A percentile compares a stretch with the other conserved stretches of the same genome.
Conservation (phyloP, 2,329 filamentous ascomycete species). For the Setomelanomma holmii region DNA sequence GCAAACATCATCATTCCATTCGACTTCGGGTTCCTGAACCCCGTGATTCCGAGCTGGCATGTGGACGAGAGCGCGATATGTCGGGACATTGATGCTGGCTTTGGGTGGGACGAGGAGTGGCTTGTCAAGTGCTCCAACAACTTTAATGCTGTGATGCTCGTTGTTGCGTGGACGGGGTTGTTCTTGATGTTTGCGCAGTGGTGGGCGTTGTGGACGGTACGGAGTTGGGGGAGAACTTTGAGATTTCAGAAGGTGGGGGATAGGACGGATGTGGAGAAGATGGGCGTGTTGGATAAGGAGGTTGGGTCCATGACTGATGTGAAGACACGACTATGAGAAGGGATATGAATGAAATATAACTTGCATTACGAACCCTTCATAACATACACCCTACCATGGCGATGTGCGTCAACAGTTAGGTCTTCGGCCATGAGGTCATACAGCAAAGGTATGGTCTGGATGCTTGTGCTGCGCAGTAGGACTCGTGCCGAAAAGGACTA, state of each 20-base stretch:
- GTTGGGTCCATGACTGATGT: slow-evolving; percentile 4
- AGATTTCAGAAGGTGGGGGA: slow-evolving; percentile 3
- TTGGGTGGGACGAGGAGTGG: slow-evolving; percentile 40
- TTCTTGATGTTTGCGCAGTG: slow-evolving; percentile 43
- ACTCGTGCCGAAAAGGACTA: not conserved
- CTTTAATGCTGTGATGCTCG: slow-evolving; percentile 31
- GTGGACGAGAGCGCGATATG: slow-evolving; percentile 33
- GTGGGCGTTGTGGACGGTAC: slow-evolving; percentile 40
- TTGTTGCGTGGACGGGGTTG: slow-evolving; percentile 29
- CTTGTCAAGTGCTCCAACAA: slow-evolving; percentile 34
- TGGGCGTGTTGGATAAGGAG: slow-evolving; percentile 5
- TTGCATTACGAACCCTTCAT: not conserved
- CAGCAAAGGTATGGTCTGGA: too few relatives aligned
- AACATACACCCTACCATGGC: not conserved
- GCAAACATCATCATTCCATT: slow-evolving; percentile 33
- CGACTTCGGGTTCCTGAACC: slow-evolving; percentile 23
- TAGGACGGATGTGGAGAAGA: slow-evolving; percentile 23
- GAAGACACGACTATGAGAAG: slow-evolving; percentile 15
- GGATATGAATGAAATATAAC: slow-evolving; percentile 3
- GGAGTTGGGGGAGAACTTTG: slow-evolving; percentile 33
- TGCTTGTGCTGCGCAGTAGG: not conserved
- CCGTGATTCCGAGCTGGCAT: slow-evolving; percentile 28
- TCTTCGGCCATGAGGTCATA: too few relatives aligned
- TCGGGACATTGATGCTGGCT: slow-evolving; percentile 34
- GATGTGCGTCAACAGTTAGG: not conserved